Base-by-base conservation (phyloP, 108 stramenopile species). In the Nitzschia putrida region DNA sequence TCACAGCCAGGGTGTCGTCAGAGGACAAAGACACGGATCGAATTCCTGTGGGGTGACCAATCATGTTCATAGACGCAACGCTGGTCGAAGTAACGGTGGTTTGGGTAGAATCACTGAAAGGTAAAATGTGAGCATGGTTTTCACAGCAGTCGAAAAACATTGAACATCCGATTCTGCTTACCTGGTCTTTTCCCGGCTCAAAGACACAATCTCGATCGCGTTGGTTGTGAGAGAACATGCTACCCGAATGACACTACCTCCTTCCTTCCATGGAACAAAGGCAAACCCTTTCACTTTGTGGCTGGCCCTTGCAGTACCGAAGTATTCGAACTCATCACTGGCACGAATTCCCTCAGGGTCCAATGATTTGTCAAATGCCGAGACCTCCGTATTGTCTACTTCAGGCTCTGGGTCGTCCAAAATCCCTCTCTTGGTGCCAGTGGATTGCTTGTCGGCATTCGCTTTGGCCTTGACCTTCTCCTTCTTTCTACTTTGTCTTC, bases 11-110 rank as follows among this genome's bases (percentile, higher is more conserved):
- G 25, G 76, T 45, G 53, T 91, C 97, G 67, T 99, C 98, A 1
- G 87, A 83, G 58, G 92, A 94, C 22, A 98, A 60, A 13, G 89
- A 83, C 44, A 99, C 71, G 10, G 91, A 88, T 63, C 99, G 86
- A 49, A 99, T 95, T 20, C 97, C 98, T 29, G 95, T 94, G 10
- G 97, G 90, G 79, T 98, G 98, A 8, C 98, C 98, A 41, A 80
- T 85, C 84, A 93, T 84, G 65, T 95, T 93, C 53, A 98, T 74
- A 12, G 79, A 64, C 0, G 85, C 80, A 10, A 88, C 61, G 24
- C 81, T 77, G 21, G 38, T 39, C 6, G 76, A 65, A 8, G 42
- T 57, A 8, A 57, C 57, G 3, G 57, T 14, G 23, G 69, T 13
- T 9, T 42, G 11, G 6, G 61, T 70, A 23, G 50, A 40, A 8